phyloP scores from a whole-genome alignment of 495 filamentous ascomycete genomes.

The Xylaria bambusicola region DNA sequence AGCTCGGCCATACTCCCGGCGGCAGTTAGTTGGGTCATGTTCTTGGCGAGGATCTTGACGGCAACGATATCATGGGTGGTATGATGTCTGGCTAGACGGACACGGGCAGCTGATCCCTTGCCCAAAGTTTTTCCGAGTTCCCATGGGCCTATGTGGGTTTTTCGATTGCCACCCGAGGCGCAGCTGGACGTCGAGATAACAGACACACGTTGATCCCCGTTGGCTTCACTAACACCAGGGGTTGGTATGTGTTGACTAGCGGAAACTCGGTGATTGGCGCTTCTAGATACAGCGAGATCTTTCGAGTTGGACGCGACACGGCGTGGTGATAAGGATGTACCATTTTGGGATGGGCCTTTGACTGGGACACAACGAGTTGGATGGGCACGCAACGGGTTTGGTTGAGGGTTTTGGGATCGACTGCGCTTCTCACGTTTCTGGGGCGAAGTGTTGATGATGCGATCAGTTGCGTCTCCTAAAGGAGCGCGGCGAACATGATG shows the following conservation, averaged over 20 bases:
- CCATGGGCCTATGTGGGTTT: slow-evolving; percentile 87
- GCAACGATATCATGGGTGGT: slow-evolving; percentile 76
- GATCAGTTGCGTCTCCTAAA: slow-evolving; percentile 49
- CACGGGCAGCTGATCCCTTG: slow-evolving; percentile 79
- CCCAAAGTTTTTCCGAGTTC: slow-evolving; percentile 83
- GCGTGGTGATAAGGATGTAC: background rate
- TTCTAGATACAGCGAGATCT: slow-evolving; percentile 5
- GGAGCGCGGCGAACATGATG: slow-evolving; percentile 43
- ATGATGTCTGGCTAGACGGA: slow-evolving; percentile 77
- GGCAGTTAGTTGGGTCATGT: slow-evolving; percentile 66
- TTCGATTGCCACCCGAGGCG: slow-evolving; percentile 61
- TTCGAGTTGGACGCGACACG: slow-evolving; percentile 24
- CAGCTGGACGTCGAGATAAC: slow-evolving; percentile 70
- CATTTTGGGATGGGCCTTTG: slow-evolving; percentile 15
- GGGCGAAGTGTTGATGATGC: slow-evolving; percentile 42
- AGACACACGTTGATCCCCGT: slow-evolving; percentile 66
- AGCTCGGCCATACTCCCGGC: slow-evolving; percentile 76
- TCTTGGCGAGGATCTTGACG: slow-evolving; percentile 90
- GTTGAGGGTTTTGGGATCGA: slow-evolving; percentile 9
- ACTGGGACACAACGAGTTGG: slow-evolving; percentile 23
- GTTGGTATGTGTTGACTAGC: slow-evolving; percentile 36
- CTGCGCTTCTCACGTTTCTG: slow-evolving; percentile 18
- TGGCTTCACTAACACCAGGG: slow-evolving; percentile 41
- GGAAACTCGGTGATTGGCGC: slow-evolving; percentile 17
- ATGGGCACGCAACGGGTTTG: slow-evolving; percentile 27